These are phyloP conservation scores for Sporothrix luriei DNA, from an alignment of 2,329 filamentous ascomycete species.

Conservation along the genomic window DNA sequence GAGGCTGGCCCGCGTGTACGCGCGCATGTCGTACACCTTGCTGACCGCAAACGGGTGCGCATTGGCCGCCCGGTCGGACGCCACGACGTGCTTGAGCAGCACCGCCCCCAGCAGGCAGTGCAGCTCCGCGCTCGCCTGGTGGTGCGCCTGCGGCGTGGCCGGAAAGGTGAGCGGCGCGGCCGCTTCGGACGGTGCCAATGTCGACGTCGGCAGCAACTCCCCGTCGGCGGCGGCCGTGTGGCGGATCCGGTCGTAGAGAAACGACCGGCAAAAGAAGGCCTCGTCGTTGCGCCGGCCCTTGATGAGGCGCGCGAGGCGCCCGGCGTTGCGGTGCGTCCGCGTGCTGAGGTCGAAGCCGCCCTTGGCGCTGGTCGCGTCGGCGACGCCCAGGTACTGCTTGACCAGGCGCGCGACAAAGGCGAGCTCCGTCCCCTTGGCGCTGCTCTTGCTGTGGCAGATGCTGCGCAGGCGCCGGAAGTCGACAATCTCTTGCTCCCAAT, in stretches of 20 bases:
- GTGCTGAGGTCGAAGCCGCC: slow-evolving; percentile 36
- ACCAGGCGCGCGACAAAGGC: slow-evolving; percentile 53
- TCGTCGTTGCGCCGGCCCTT: slow-evolving; percentile 54
- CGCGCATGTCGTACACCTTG: slow-evolving; percentile 72
- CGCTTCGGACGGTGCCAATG: too few species aligned
- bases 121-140: slow-evolving; percentile 69
- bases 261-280: slow-evolving; percentile 65
- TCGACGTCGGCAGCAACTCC: background rate
- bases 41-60: slow-evolving; percentile 65
- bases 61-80: slow-evolving; percentile 44
- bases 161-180: slow-evolving; percentile 28
- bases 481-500: slow-evolving; percentile 44
- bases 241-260: slow-evolving; percentile 57
- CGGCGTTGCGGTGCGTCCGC: slow-evolving; percentile 52
- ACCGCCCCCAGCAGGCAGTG: slow-evolving; percentile 71
- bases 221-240: background rate
- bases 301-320: slow-evolving; percentile 52
- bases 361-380: slow-evolving; percentile 44
- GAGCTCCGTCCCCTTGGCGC: slow-evolving; percentile 51
- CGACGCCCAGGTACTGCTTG: slow-evolving; percentile 51
- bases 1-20: slow-evolving; percentile 61
- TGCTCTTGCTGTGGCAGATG: slow-evolving; percentile 46
- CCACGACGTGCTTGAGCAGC: slow-evolving; percentile 44
- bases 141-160: slow-evolving; percentile 44
- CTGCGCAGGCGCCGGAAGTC: slow-evolving; percentile 49